Percentiles rank a stretch among this genome's conserved stretches.
Evolutionary conservation across 2,329 filamentous ascomycete genomes (phyloP).

Genomic region (Exophiala sp.): DNA sequence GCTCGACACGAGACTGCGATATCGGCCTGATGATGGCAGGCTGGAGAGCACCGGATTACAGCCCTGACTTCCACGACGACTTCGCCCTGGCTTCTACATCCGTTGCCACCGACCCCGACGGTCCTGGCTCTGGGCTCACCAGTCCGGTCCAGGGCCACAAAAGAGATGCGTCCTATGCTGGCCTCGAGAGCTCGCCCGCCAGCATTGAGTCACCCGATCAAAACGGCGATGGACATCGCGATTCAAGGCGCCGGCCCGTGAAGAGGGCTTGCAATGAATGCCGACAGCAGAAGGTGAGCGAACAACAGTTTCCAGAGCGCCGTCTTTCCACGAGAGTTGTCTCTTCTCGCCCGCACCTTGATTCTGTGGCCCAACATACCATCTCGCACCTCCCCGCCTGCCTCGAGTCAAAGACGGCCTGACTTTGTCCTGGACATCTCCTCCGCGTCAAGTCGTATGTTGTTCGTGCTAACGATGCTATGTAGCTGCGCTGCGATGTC

Average conservation of each 20-base stretch:
- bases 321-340: neutral
- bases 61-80: slow-evolving; percentile 14
- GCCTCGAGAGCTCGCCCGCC: slow-evolving; percentile 44
- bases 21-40: slow-evolving; percentile 17
- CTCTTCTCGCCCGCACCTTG: too few species aligned
- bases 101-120: slow-evolving; percentile 15
- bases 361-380: too few species aligned
- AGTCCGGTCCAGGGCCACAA: slow-evolving; percentile 34
- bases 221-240: slow-evolving; percentile 41
- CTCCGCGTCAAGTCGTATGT: neutral
- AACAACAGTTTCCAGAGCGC: neutral
- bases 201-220: slow-evolving; percentile 34
- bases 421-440: neutral
- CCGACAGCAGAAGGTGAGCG: slow-evolving; percentile 61
- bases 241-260: slow-evolving; percentile 42
- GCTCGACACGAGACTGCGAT: slow-evolving; percentile 12
- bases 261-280: slow-evolving; percentile 65
- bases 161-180: slow-evolving; percentile 40
- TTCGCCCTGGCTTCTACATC: slow-evolving; percentile 27
- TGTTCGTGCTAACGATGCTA: slow-evolving; percentile 13
- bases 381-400: too few species aligned
- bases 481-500: slow-evolving; percentile 61
- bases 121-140: slow-evolving; percentile 27
- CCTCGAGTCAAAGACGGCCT: neutral
- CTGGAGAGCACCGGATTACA: slow-evolving; percentile 13